phyloP scores from a whole-genome alignment of 2,329 filamentous ascomycete genomes.

The Aspergillus vadensis region DNA sequence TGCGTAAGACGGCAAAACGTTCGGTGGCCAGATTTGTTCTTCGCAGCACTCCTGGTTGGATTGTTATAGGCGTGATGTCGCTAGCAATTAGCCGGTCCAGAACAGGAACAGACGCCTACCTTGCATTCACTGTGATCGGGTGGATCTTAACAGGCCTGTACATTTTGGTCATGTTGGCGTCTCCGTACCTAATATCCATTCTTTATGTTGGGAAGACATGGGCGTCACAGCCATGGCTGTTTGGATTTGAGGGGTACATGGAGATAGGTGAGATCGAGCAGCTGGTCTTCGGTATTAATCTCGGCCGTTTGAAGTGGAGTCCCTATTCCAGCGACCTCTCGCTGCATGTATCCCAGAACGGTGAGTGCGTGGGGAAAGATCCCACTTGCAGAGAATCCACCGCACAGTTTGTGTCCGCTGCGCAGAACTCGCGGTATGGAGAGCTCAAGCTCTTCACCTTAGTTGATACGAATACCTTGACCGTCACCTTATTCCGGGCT shows the following conservation, averaged over 20 bases:
- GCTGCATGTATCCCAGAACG: not conserved
- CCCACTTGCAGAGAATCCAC: conserved; percentile 42
- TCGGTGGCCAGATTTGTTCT: conserved; percentile 7
- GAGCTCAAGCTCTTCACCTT: no score
- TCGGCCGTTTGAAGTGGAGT: conserved; percentile 42
- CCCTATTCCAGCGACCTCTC: conserved; percentile 35
- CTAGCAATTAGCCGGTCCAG: no score
- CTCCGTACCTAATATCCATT: conserved; percentile 38
- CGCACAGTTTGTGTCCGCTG: no score
- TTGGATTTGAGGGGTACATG: conserved; percentile 48
- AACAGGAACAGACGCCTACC: no score
- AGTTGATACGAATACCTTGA: conserved; percentile 36
- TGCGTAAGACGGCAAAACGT: conserved; percentile 19
- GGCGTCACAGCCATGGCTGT: conserved; percentile 46
- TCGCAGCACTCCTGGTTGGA: no score
- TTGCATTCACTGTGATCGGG: no score
- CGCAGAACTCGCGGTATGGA: conserved; percentile 17
- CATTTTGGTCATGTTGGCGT: conserved; percentile 28
- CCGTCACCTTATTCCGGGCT: conserved; percentile 45
- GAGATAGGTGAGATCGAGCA: conserved; percentile 41
- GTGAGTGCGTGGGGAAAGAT: conserved; percentile 31
- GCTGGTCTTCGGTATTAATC: conserved; percentile 41
- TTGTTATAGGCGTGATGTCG: no score
- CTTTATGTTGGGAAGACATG: conserved; percentile 46
- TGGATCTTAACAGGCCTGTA: conserved; percentile 3